Percentiles rank a stretch among this genome's conserved stretches.
Evolutionary conservation across 1,284 basidiomycete species (phyloP).

Genomic region (Rhodofomes roseus): DNA sequence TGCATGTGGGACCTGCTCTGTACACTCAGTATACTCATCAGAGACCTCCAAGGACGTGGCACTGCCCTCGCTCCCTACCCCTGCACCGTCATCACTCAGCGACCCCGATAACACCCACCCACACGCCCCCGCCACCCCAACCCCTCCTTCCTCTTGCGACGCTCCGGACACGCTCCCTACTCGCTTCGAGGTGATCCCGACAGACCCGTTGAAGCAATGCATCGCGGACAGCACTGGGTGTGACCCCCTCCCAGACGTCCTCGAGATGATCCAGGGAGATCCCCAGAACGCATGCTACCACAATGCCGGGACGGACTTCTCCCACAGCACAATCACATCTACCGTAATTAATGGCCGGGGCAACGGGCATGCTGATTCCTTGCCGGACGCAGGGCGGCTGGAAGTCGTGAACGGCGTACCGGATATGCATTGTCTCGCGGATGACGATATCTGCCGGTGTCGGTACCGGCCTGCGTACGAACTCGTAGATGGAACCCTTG

Average conservation of each 20-base stretch:
- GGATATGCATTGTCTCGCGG: slow-evolving; percentile 12
- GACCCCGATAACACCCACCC: slow-evolving; percentile 12
- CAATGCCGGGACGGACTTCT: not conserved
- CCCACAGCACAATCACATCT: not conserved
- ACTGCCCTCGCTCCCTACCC: not conserved
- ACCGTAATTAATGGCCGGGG: not conserved
- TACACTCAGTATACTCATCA: not conserved
- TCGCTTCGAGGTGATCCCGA: slow-evolving; percentile 5
- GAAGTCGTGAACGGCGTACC: not conserved
- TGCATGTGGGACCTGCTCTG: slow-evolving; percentile 16
- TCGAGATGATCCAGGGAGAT: slow-evolving; percentile 14
- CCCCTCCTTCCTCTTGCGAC: not conserved
- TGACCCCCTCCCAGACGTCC: slow-evolving; percentile 15
- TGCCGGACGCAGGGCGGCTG: not conserved
- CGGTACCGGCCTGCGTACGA: slow-evolving; percentile 78
- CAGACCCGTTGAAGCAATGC: slow-evolving; percentile 6
- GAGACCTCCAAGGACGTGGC: not conserved
- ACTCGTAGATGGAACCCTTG: slow-evolving; percentile 70
- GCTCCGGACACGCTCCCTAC: slow-evolving; percentile 1
- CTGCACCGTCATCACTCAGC: not conserved
- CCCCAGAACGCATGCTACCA: not conserved
- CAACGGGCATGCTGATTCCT: not conserved
- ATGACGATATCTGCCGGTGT: slow-evolving; percentile 14
- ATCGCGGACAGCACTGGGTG: slow-evolving; percentile 5
- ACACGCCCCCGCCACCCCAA: not conserved